Conservation (phyloP, 2,329 filamentous ascomycete species). For the Aplosporella prunicola region DNA sequence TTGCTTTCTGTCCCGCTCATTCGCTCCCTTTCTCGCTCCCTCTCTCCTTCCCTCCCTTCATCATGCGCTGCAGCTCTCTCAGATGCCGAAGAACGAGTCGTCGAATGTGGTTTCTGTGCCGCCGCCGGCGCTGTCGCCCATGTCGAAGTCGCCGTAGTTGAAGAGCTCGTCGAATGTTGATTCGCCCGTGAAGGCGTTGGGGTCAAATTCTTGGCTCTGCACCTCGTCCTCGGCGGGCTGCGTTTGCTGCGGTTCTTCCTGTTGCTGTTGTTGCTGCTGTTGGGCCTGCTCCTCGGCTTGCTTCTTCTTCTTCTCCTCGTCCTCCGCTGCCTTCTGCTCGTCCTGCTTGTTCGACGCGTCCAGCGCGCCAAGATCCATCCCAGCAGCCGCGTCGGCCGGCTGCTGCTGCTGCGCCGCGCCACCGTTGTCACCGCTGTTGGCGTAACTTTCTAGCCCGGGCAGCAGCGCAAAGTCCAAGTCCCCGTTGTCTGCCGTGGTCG, state of each 20-base stretch:
- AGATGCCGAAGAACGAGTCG: constrained; percentile 18
- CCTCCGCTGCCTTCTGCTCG: background rate
- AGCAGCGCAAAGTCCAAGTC: constrained; percentile 27
- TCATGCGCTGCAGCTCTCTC: too few species aligned
- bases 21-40: too few species aligned
- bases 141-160: constrained; percentile 18
- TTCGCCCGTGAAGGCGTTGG: constrained; percentile 7
- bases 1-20: too few species aligned
- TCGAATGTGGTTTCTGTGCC: constrained; percentile 8
- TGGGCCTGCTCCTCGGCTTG: constrained; percentile 1
- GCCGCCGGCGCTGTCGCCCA: constrained; percentile 12
- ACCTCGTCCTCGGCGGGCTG: constrained; percentile 12
- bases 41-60: too few species aligned
- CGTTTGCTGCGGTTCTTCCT: constrained; percentile 2
- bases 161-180: constrained; percentile 27
- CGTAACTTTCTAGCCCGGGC: constrained; percentile 33
- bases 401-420: background rate
- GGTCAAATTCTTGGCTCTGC: constrained; percentile 5
- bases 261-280: background rate
- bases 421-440: constrained; percentile 18
- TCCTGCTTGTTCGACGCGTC: background rate
- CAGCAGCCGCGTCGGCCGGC: background rate
- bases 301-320: background rate
- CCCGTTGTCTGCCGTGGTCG: constrained; percentile 12
- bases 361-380: constrained; percentile 5